phyloP scores from a whole-genome alignment of 1,284 basidiomycete genomes.

The Athelia sp. region DNA sequence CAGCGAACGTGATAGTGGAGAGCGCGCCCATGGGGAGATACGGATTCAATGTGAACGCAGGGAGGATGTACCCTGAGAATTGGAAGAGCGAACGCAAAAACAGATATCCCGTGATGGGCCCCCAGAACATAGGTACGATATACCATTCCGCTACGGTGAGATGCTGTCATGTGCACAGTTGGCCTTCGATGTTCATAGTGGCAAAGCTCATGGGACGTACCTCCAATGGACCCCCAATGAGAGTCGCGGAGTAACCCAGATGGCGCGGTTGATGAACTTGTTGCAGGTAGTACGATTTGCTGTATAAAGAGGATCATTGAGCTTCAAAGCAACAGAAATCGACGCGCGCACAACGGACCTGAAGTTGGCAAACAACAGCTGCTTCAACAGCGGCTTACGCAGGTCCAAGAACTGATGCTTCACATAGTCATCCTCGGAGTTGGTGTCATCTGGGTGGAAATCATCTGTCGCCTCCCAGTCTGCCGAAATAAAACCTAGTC shows the following conservation, averaged over 20 bases:
- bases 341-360: slow-evolving; percentile 38
- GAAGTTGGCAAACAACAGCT: slow-evolving; percentile 83
- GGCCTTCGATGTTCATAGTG: no score
- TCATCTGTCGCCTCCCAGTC: slow-evolving; percentile 87
- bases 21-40: slow-evolving; percentile 46
- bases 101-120: slow-evolving; percentile 82
- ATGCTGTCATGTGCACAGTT: no score
- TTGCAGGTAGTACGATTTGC: slow-evolving; percentile 93
- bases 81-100: slow-evolving; percentile 79
- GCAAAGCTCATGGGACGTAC: slow-evolving; percentile 28
- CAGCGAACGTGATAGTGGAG: slow-evolving; percentile 36
- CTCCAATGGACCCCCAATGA: slow-evolving; percentile 87
- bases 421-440: slow-evolving; percentile 73
- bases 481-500: slow-evolving; percentile 24
- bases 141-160: slow-evolving; percentile 91
- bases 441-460: slow-evolving; percentile 86
- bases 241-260: slow-evolving; percentile 77
- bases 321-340: neutral
- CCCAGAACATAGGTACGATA: slow-evolving; percentile 90
- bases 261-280: slow-evolving; percentile 98
- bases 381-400: slow-evolving; percentile 77
- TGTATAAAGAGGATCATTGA: slow-evolving; percentile 20
- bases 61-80: slow-evolving; percentile 63
- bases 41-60: slow-evolving; percentile 51
- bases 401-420: slow-evolving; percentile 94